Evolutionary conservation across 768 basidiomycete genomes (phyloP).

Genomic region (Leccinum disarticulatum): DNA sequence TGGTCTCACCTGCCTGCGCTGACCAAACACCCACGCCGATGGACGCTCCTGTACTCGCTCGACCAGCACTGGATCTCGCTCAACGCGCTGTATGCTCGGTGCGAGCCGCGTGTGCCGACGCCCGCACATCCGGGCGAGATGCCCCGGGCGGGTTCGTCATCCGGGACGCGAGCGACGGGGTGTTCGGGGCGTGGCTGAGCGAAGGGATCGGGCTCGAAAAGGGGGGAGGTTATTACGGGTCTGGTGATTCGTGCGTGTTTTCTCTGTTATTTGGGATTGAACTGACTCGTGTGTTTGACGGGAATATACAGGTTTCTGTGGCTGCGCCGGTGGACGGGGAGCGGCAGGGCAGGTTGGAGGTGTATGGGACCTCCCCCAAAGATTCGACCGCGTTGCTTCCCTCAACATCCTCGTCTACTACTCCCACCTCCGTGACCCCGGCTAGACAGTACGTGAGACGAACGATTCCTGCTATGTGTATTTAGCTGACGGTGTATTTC

Average conservation of each 20-base stretch:
- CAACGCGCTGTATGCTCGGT: conserved; percentile 77
- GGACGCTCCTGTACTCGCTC: conserved; percentile 84
- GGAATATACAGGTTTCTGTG: background rate
- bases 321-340: conserved; percentile 18
- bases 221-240: conserved; percentile 73
- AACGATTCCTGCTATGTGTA: no score
- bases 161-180: conserved; percentile 55
- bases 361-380: no score
- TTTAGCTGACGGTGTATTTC: no score
- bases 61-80: conserved; percentile 96
- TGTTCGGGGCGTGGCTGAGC: conserved; percentile 85
- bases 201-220: conserved; percentile 61
- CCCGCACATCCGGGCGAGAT: conserved; percentile 19
- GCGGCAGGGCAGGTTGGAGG: conserved; percentile 42
- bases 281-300: background rate
- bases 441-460: no score
- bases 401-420: no score
- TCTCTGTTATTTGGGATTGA: background rate
- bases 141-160: conserved; percentile 56
- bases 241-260: conserved; percentile 73
- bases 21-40: conserved; percentile 63
- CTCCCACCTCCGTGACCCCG: no score
- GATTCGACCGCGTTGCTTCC: no score
- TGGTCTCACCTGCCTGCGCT: conserved; percentile 73
- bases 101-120: conserved; percentile 40